Conservation (phyloP, 108 stramenopile species). For the Mayamaea pseudoterrestris region DNA sequence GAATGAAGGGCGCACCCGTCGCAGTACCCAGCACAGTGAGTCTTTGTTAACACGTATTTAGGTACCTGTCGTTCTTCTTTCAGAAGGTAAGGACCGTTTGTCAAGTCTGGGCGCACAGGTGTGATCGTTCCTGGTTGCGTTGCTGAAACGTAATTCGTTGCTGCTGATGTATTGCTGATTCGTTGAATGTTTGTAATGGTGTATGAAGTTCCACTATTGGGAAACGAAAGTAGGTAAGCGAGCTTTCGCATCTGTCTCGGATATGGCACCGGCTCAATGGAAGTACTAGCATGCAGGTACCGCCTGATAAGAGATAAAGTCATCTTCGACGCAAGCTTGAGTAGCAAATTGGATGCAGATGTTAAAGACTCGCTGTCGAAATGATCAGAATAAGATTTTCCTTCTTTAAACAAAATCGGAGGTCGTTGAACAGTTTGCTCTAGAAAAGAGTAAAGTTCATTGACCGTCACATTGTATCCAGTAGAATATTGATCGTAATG, state of each 20-base stretch:
- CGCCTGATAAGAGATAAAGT: no score
- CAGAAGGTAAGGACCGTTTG: neutral
- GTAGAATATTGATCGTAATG: constrained; percentile 5
- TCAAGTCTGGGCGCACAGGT: neutral
- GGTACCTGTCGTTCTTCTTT: no score
- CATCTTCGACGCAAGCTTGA: no score
- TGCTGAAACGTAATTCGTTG: constrained; percentile 62
- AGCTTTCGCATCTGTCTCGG: no score
- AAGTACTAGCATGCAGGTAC: no score
- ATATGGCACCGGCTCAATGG: no score
- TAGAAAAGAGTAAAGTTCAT: neutral
- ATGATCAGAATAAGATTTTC: no score
- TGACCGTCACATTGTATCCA: neutral
- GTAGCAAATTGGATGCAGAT: no score
- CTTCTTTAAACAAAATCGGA: no score
- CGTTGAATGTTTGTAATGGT: constrained; percentile 34
- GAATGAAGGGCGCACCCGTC: no score
- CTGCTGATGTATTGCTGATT: constrained; percentile 34
- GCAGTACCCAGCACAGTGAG: constrained; percentile 57
- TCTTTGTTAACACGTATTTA: constrained; percentile 48
- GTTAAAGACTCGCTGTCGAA: no score
- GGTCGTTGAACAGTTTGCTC: no score
- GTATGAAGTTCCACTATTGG: constrained; percentile 68
- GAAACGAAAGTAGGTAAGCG: constrained; percentile 17
- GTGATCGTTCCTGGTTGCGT: constrained; percentile 6